phyloP scores from a whole-genome alignment of 345 rosid species.

The Citrus maxima region DNA sequence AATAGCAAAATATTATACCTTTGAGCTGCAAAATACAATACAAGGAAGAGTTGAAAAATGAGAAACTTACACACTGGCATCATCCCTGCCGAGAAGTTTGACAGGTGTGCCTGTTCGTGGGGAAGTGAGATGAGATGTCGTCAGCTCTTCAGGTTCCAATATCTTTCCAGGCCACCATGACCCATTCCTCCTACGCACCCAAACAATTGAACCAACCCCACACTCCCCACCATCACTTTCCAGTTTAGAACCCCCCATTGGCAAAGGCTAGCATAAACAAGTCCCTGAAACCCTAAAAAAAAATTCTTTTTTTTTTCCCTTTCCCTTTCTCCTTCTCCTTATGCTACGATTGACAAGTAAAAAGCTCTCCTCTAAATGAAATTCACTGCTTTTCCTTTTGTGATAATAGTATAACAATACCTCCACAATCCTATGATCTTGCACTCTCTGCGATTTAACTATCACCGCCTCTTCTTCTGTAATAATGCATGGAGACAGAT shows the following conservation, averaged over 20 bases:
- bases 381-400: background rate
- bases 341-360: background rate
- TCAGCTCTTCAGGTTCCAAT: constrained; percentile 74
- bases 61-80: constrained; percentile 91
- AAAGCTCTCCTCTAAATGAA: background rate
- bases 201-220: constrained; percentile 78
- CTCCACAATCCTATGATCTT: background rate
- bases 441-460: background rate
- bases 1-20: background rate
- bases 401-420: too few relatives aligned
- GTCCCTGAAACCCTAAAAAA: background rate
- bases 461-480: background rate
- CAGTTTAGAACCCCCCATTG: constrained; percentile 56
- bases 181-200: constrained; percentile 98
- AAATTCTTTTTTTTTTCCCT: too few relatives aligned
- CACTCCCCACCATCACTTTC: constrained; percentile 48
- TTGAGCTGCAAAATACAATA: background rate
- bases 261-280: background rate
- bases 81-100: constrained; percentile 98
- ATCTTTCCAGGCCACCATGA: constrained; percentile 99
- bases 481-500: background rate
- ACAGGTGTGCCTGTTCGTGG: constrained; percentile 98
- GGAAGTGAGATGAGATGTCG: constrained; percentile 69
- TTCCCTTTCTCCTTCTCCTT: background rate
- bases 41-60: background rate